A percentile compares a stretch with the other conserved stretches of the same genome.
Evolutionary conservation across 225 moss, liverwort and hornwort genomes (phyloP).

Genomic region (Lunularia cruciata): DNA sequence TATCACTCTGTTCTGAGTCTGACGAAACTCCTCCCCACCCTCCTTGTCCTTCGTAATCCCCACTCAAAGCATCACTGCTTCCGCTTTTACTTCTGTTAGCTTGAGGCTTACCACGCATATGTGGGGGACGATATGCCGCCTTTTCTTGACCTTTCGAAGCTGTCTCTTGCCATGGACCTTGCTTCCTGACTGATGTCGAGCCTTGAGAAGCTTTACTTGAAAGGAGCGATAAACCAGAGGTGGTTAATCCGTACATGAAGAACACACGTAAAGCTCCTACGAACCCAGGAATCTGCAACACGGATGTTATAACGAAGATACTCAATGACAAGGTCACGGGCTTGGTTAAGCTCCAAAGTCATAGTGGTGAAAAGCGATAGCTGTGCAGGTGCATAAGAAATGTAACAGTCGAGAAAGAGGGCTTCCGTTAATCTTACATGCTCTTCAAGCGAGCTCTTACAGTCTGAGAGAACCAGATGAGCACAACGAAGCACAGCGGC

Average conservation of each 20-base stretch:
- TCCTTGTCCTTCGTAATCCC: slow-evolving; percentile 45
- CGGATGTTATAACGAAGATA: not conserved
- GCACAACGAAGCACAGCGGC: slow-evolving; percentile 81
- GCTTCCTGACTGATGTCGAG: slow-evolving; percentile 34
- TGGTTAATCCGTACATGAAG: slow-evolving; percentile 69
- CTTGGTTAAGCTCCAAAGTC: too few relatives aligned
- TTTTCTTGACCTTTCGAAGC: slow-evolving; percentile 53
- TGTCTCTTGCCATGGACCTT: slow-evolving; percentile 39
- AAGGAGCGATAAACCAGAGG: slow-evolving; percentile 19
- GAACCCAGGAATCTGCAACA: slow-evolving; percentile 63
- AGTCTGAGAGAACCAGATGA: slow-evolving; percentile 77
- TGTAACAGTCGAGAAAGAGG: not conserved
- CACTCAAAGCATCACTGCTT: slow-evolving; percentile 48
- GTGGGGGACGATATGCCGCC: slow-evolving; percentile 79
- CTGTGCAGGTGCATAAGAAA: not conserved
- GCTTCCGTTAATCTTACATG: slow-evolving; percentile 49
- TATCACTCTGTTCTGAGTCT: slow-evolving; percentile 53
- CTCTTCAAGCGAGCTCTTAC: slow-evolving; percentile 70
- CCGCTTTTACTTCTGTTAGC: slow-evolving; percentile 53
- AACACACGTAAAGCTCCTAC: slow-evolving; percentile 76
- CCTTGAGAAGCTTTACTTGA: slow-evolving; percentile 28
- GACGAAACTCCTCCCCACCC: slow-evolving; percentile 41
- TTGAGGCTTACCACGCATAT: slow-evolving; percentile 71
- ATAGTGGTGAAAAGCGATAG: not conserved
- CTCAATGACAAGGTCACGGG: not conserved